Conservation (phyloP, 345 rosid genomes). For the Murraya paniculata region DNA sequence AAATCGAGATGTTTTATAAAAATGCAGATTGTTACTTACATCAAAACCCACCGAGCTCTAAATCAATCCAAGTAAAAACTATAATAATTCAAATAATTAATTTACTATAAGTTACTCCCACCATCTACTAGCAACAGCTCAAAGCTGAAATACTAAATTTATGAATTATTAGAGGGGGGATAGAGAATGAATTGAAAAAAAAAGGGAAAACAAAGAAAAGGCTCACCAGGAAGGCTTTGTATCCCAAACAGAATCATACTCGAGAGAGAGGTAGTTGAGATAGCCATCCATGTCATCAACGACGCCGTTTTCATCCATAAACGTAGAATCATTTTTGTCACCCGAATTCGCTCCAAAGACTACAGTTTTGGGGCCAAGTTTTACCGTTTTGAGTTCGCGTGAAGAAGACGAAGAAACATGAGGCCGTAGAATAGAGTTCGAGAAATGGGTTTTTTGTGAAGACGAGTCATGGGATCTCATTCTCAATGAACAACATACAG, state of each 20-base stretch:
- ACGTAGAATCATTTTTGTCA: constrained; percentile 45
- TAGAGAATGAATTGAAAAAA: background rate
- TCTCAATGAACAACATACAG: constrained; percentile 12
- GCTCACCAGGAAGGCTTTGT: constrained; percentile 86
- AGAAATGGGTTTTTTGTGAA: constrained; percentile 4
- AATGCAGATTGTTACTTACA: background rate
- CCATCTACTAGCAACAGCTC: background rate
- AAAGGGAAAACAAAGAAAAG: background rate
- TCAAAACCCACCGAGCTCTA: background rate
- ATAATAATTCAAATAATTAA: background rate
- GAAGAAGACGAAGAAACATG: background rate
- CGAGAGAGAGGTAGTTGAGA: constrained; percentile 81
- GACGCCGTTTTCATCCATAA: constrained; percentile 62
- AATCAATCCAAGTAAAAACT: background rate
- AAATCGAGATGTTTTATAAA: background rate
- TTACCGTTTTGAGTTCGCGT: constrained; percentile 10
- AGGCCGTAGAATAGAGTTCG: constrained; percentile 11
- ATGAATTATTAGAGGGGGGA: background rate
- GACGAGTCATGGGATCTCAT: constrained; percentile 13
- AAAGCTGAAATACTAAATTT: background rate
- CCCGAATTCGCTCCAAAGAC: constrained; percentile 40
- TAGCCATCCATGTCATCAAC: constrained; percentile 88
- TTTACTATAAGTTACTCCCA: background rate
- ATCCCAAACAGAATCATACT: constrained; percentile 99
- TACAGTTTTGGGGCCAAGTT: constrained; percentile 24